These are phyloP conservation scores for Pythium coloratum DNA, from an alignment of 352 stramenopile species.

Conservation along the genomic window DNA sequence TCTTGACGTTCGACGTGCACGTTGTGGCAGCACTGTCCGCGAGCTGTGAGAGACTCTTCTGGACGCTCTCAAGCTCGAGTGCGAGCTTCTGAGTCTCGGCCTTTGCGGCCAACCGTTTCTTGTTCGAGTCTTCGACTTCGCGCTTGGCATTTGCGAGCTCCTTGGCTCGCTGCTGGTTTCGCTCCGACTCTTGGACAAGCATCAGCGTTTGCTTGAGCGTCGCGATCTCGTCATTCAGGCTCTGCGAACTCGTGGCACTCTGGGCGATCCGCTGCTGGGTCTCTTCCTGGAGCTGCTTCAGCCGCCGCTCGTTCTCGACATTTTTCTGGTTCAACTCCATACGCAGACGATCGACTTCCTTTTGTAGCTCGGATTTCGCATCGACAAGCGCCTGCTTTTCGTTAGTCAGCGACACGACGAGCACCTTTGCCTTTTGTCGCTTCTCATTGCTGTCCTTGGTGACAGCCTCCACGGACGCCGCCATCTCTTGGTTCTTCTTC, in stretches of 20 bases:
- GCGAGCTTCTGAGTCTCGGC: slow-evolving; percentile 80
- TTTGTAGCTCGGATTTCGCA: slow-evolving; percentile 48
- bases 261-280: slow-evolving; percentile 49
- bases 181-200: slow-evolving; percentile 68
- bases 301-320: slow-evolving; percentile 62
- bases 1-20: slow-evolving; percentile 57
- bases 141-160: slow-evolving; percentile 65
- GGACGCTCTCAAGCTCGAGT: slow-evolving; percentile 66
- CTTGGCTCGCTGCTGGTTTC: slow-evolving; percentile 66
- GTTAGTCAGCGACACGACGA: slow-evolving; percentile 63
- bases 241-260: slow-evolving; percentile 44
- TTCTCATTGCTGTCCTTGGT: slow-evolving; percentile 67
- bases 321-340: slow-evolving; percentile 81
- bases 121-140: slow-evolving; percentile 80
- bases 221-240: slow-evolving; percentile 57
- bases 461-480: slow-evolving; percentile 36
- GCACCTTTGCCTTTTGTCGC: slow-evolving; percentile 66
- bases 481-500: slow-evolving; percentile 60
- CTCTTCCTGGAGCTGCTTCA: slow-evolving; percentile 65
- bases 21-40: slow-evolving; percentile 53
- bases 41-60: slow-evolving; percentile 61
- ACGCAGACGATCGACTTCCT: slow-evolving; percentile 66
- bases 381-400: slow-evolving; percentile 61
- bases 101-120: slow-evolving; percentile 79
- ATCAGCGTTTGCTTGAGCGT: slow-evolving; percentile 57